These are phyloP conservation scores for Coffea canephora DNA, from an alignment of 257 asterid genomes.

Conservation along the genomic window DNA sequence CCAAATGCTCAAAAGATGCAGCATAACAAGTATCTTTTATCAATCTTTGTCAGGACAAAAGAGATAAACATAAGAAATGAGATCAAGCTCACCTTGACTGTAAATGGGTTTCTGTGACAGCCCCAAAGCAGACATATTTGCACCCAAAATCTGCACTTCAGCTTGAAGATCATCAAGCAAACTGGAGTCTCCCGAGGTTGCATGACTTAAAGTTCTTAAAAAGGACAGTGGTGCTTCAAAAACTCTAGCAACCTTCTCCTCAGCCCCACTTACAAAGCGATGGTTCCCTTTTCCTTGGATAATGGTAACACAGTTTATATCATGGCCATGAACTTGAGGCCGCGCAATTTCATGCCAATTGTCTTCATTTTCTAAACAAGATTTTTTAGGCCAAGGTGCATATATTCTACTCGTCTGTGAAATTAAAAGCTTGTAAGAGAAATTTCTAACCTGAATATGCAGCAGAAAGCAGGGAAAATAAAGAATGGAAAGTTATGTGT, in stretches of 20 bases:
- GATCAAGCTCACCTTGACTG: slow-evolving; percentile 55
- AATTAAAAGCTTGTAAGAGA: slow-evolving; percentile 16
- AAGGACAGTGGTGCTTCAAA: slow-evolving; percentile 95
- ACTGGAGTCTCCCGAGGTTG: slow-evolving; percentile 35
- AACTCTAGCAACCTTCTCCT: slow-evolving; percentile 94
- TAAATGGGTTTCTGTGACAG: slow-evolving; percentile 96
- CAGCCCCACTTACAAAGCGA: slow-evolving; percentile 87
- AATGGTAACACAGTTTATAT: slow-evolving; percentile 78
- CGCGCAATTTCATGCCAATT: slow-evolving; percentile 98
- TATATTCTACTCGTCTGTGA: slow-evolving; percentile 83
- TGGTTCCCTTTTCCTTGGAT: slow-evolving; percentile 85
- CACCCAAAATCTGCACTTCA: slow-evolving; percentile 81
- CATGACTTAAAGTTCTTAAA: slow-evolving; percentile 72
- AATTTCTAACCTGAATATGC: slow-evolving; percentile 8
- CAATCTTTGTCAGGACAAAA: not conserved
- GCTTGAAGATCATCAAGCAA: slow-evolving; percentile 54
- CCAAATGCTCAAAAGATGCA: not conserved
- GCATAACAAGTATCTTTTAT: not conserved
- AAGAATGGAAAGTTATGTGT: not conserved
- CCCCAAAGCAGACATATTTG: slow-evolving; percentile 97
- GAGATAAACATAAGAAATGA: not conserved
- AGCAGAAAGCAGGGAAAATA: not conserved
- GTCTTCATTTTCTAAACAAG: slow-evolving; percentile 42
- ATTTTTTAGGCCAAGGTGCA: slow-evolving; percentile 61
- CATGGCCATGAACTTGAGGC: slow-evolving; percentile 98